Percentiles rank a stretch among this genome's conserved stretches.
Conservation (phyloP, 2,329 filamentous ascomycete species). For the Colletotrichum musicola region DNA sequence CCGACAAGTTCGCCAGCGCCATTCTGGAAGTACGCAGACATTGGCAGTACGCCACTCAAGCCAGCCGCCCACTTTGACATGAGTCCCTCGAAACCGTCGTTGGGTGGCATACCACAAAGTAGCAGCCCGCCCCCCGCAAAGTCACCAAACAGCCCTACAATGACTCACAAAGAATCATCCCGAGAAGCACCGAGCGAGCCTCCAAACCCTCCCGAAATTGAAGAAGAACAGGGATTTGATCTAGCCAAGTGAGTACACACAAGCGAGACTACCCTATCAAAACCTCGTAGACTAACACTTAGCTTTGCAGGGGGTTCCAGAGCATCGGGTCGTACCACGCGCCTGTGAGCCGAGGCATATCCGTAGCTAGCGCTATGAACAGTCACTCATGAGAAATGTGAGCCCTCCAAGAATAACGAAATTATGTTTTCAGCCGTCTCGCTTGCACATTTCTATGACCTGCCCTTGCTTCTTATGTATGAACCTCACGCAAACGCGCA, state of each 20-base stretch:
- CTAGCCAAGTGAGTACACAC: slow-evolving; percentile 65
- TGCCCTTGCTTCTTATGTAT: background rate
- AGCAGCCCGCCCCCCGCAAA: slow-evolving; percentile 71
- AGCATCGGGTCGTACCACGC: slow-evolving; percentile 74
- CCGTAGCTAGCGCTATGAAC: slow-evolving; percentile 57
- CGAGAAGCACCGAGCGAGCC: slow-evolving; percentile 40
- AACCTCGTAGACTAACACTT: background rate
- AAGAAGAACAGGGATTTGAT: slow-evolving; percentile 69
- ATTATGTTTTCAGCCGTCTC: background rate
- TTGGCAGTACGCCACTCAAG: slow-evolving; percentile 78
- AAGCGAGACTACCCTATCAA: background rate
- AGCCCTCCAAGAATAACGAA: slow-evolving; percentile 3
- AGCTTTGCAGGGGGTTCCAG: slow-evolving; percentile 68
- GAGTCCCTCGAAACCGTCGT: slow-evolving; percentile 67
- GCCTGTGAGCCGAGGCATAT: slow-evolving; percentile 60
- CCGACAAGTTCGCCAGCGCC: slow-evolving; percentile 87
- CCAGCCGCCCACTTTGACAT: slow-evolving; percentile 63
- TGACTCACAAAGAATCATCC: slow-evolving; percentile 41
- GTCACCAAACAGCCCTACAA: slow-evolving; percentile 66
- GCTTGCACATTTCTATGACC: background rate
- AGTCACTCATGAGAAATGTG: slow-evolving; percentile 40
- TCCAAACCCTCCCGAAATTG: slow-evolving; percentile 46
- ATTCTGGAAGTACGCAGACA: slow-evolving; percentile 89
- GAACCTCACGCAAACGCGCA: no score
- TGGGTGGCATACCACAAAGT: slow-evolving; percentile 60